These are phyloP conservation scores for Hypoxylon sp. DNA, from an alignment of 2,329 filamentous ascomycete genomes.

Conservation along the genomic window DNA sequence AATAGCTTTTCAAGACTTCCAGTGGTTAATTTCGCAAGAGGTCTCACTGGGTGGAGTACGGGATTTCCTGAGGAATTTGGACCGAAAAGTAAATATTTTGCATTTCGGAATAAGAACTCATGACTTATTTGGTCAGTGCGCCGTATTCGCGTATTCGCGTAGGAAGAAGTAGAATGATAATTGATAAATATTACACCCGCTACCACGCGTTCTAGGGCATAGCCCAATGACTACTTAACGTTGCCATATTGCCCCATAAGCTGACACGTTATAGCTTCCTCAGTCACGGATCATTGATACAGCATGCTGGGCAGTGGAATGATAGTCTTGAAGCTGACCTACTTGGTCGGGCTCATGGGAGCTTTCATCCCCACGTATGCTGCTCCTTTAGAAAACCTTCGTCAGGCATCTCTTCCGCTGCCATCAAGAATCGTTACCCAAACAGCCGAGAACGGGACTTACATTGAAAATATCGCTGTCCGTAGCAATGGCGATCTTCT, in stretches of 20 bases:
- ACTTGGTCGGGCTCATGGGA: constrained; percentile 3
- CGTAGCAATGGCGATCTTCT: constrained; percentile 48
- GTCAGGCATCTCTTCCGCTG: constrained; percentile 3
- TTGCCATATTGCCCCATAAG: background rate
- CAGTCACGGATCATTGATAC: background rate
- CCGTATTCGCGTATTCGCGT: background rate
- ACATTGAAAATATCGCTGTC: constrained; percentile 50
- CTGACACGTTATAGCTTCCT: background rate
- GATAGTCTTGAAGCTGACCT: background rate
- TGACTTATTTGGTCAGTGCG: background rate
- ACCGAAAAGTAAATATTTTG: background rate
- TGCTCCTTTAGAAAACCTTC: constrained; percentile 1
- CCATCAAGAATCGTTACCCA: constrained; percentile 26
- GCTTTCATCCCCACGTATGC: background rate
- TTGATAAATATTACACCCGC: background rate
- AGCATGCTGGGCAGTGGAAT: background rate
- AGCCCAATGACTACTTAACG: background rate
- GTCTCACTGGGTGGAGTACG: background rate
- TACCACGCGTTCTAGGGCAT: background rate
- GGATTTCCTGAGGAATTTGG: background rate
- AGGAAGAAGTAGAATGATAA: background rate
- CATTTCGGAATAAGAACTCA: background rate
- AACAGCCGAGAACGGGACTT: constrained; percentile 26
- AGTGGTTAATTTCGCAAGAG: background rate
- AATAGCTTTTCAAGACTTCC: background rate